phyloP scores from a whole-genome alignment of 2,329 filamentous ascomycete species.

The Chaetoscypha palmicola region DNA sequence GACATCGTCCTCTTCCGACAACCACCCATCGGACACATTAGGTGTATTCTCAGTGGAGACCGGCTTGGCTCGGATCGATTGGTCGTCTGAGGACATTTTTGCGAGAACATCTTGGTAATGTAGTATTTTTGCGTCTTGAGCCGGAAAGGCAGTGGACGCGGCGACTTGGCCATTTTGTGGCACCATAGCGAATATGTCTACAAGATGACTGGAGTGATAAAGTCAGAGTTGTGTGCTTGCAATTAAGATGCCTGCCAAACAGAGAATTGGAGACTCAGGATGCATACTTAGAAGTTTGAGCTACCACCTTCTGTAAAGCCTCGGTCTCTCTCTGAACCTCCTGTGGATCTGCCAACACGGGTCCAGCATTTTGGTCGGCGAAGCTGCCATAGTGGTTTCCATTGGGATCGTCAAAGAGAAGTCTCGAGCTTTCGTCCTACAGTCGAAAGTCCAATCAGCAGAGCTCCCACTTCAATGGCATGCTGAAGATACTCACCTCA shows the following conservation, averaged over 20 bases:
- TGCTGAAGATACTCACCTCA: slow-evolving; percentile 38
- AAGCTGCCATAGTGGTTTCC: slow-evolving; percentile 57
- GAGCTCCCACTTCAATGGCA: neutral
- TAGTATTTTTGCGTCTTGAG: slow-evolving; percentile 48
- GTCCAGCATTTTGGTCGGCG: slow-evolving; percentile 46
- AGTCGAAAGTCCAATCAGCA: slow-evolving; percentile 9
- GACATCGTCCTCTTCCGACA: slow-evolving; percentile 30
- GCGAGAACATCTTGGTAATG: slow-evolving; percentile 57
- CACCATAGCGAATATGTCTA: slow-evolving; percentile 60
- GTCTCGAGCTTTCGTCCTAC: slow-evolving; percentile 37
- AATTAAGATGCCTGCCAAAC: too few species aligned
- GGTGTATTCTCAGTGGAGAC: slow-evolving; percentile 21
- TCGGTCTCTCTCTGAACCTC: slow-evolving; percentile 59
- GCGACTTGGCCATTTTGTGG: slow-evolving; percentile 40
- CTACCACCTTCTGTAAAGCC: slow-evolving; percentile 56
- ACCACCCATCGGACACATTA: slow-evolving; percentile 38
- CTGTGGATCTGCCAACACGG: slow-evolving; percentile 48
- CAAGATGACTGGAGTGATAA: slow-evolving; percentile 47
- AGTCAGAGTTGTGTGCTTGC: too few species aligned
- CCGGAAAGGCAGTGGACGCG: slow-evolving; percentile 37
- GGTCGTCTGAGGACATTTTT: slow-evolving; percentile 46
- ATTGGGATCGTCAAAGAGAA: slow-evolving; percentile 55
- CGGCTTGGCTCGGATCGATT: slow-evolving; percentile 33
- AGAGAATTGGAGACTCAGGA: neutral
- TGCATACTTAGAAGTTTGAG: slow-evolving; percentile 54